Conservation (phyloP, 768 basidiomycete genomes). For the Pisolithus microcarpus region DNA sequence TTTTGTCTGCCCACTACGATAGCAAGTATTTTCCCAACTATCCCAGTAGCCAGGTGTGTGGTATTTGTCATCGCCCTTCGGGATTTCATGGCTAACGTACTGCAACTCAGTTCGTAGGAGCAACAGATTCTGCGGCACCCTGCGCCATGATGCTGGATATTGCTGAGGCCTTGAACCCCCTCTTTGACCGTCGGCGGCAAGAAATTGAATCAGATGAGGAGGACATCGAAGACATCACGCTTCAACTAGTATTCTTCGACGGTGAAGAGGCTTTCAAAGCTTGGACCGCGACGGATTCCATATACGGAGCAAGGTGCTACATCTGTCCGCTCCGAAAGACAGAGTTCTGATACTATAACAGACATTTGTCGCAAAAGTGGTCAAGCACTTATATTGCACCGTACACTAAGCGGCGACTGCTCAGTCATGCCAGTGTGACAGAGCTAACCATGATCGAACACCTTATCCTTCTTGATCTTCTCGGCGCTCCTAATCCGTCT, state of each 20-base stretch:
- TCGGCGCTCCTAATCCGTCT: conserved; percentile 69
- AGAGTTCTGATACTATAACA: conserved; percentile 23
- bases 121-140: conserved; percentile 93
- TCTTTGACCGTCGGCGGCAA: conserved; percentile 55
- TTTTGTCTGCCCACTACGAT: conserved; percentile 91
- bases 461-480: conserved; percentile 85
- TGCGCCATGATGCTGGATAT: conserved; percentile 93
- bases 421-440: conserved; percentile 45
- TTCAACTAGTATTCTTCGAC: conserved; percentile 93
- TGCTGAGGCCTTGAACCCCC: conserved; percentile 71
- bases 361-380: conserved; percentile 90
- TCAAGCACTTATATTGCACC: conserved; percentile 56
- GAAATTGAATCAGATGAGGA: conserved; percentile 59
- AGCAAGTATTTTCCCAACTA: conserved; percentile 76
- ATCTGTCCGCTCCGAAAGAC: not conserved
- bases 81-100: conserved; percentile 5
- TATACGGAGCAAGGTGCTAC: conserved; percentile 88
- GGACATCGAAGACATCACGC: conserved; percentile 72
- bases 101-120: conserved; percentile 76
- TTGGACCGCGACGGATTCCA: conserved; percentile 87
- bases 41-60: conserved; percentile 67
- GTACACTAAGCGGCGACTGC: conserved; percentile 51
- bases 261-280: conserved; percentile 93
- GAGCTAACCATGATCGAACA: conserved; percentile 80
- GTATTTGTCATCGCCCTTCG: not conserved